Evolutionary conservation across 2,329 filamentous ascomycete genomes (phyloP), one percentile per base, ranked within the genome.

Genomic region (Phialemoniopsis sp.): DNA sequence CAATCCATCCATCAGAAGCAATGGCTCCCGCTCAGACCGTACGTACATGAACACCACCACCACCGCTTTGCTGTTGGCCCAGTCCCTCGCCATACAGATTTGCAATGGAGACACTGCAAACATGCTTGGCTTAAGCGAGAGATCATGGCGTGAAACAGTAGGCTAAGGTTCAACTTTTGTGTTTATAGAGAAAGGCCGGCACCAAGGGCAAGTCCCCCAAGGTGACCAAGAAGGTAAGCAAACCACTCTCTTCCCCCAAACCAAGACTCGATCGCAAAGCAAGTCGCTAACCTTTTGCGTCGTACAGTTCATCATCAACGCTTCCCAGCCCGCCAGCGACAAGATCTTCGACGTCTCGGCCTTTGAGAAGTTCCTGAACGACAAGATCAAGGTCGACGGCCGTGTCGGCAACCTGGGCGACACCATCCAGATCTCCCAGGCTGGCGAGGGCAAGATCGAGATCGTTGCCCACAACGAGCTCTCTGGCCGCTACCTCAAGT

Each of bases 351-450:
- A 98, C 72, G 84, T 95, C 68, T 83, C 87, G 61, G 90, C 90
- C 57, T 98, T 98, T 71, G 90, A 96, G 78, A 97, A 97, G 84
- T 98, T 98, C 87, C 87, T 98, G 51, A 90, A 96, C 82, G 93
- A 97, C 75, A 89, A 87, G 76, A 95, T 98, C 85, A 98, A 98
- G 88, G 89, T 98, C 59, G 93, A 96, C 58, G 91, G 91, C 76
- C 91, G 89, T 66, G 90, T 91, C 64, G 90, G 90, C 60, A 97
- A 98, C 85, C 87, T 98, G 58, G 93, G 93, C 67, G 93, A 97
- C 64, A 82, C 78, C 67, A 83, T 98, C 64, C 76, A 82, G 66
- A 93, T 98, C 78, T 83, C 81, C 64, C 88, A 95, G 80, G 73
- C 83, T 62, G 89, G 87, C 56, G 93, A 96, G 63, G 93, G 91